phyloP scores from a whole-genome alignment of 2,329 filamentous ascomycete species.

The Fusarium nurragi region DNA sequence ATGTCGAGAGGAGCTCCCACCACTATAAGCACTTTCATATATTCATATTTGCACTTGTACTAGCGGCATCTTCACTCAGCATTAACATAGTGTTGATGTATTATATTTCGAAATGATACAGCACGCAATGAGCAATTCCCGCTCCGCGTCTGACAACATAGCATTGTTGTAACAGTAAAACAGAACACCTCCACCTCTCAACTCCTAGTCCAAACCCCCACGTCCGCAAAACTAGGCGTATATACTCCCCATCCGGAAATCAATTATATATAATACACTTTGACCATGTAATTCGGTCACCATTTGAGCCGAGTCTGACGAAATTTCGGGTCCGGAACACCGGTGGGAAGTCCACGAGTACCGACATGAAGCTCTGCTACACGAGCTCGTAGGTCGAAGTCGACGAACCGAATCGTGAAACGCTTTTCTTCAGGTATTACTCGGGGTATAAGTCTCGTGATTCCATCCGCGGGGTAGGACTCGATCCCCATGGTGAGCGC shows the following conservation, averaged over 20 bases:
- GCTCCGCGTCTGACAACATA: not conserved
- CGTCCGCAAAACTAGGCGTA: not conserved
- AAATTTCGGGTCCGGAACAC: constrained; percentile 58
- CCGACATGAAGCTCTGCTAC: constrained; percentile 62
- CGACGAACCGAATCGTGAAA: constrained; percentile 64
- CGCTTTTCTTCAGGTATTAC: constrained; percentile 62
- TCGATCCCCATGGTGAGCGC: constrained; percentile 42
- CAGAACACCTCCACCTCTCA: not conserved
- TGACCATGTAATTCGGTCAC: constrained; percentile 46
- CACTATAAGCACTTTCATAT: constrained; percentile 64
- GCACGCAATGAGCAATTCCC: not conserved
- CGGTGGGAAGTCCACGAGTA: constrained; percentile 61
- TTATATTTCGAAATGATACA: not conserved
- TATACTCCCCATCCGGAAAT: not conserved
- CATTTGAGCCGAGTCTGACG: constrained; percentile 59
- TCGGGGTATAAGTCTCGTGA: constrained; percentile 26
- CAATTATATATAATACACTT: not conserved
- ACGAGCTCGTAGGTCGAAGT: constrained; percentile 65
- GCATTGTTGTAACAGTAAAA: not conserved
- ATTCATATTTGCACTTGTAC: not conserved
- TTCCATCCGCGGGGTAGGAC: constrained; percentile 5
- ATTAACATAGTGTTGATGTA: not conserved
- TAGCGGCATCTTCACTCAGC: not conserved
- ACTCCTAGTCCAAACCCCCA: constrained; percentile 1
- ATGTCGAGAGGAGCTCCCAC: constrained; percentile 88